Percentiles rank a stretch among this genome's conserved stretches.
phyloP scores from a whole-genome alignment of 2,329 filamentous ascomycete species.

The Thielaviopsis euricoi region DNA sequence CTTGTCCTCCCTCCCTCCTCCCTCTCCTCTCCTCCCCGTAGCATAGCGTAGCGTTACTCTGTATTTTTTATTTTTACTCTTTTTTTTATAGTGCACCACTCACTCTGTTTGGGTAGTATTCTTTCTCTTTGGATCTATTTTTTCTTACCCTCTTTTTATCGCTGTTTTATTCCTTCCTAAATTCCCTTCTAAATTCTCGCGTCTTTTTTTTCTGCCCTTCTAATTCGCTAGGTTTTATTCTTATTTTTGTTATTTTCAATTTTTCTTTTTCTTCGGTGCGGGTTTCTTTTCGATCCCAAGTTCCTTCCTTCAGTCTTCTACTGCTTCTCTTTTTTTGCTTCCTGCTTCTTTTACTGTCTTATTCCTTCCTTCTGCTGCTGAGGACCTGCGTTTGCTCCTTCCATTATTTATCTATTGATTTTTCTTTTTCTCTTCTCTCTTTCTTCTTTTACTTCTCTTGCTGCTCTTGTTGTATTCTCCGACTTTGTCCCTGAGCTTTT shows the following conservation, averaged over 20 bases:
- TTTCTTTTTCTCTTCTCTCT: background rate
- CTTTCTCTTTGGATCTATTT: background rate
- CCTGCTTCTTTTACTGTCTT: background rate
- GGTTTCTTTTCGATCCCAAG: background rate
- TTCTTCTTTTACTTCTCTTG: background rate
- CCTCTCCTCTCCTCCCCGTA: background rate
- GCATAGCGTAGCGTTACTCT: background rate
- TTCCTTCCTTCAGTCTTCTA: background rate
- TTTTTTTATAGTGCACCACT: constrained; percentile 10
- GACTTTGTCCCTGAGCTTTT: background rate
- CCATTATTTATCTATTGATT: background rate
- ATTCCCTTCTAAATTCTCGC: background rate
- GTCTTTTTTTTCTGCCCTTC: background rate
- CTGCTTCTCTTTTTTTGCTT: background rate
- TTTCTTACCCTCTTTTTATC: background rate
- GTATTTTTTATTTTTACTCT: background rate
- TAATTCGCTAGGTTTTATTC: no score
- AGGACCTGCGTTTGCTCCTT: background rate
- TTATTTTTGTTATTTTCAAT: no score
- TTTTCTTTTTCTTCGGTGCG: background rate
- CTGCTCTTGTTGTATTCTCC: background rate
- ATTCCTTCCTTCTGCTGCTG: background rate
- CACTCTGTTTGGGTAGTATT: background rate
- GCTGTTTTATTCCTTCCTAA: background rate
- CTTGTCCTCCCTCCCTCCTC: background rate